Evolutionary conservation across 1,139 yeast genomes (phyloP).

Genomic region (Pneumocystis canis): DNA sequence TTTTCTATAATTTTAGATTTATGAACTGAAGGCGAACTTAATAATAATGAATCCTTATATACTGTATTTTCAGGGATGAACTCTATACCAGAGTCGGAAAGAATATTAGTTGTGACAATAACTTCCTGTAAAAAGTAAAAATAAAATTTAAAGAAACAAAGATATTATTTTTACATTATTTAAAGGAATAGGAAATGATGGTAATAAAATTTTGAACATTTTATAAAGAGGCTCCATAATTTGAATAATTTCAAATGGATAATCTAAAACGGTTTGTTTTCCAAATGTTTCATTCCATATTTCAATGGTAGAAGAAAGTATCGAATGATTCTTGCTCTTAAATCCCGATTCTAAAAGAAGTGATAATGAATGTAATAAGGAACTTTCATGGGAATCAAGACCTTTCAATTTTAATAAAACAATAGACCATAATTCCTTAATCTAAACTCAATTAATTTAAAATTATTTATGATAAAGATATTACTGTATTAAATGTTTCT

Average conservation of each 20-base stretch:
- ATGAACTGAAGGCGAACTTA: slow-evolving; percentile 1
- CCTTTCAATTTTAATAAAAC: background rate
- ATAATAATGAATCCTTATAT: background rate
- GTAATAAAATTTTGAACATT: background rate
- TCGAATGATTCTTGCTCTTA: background rate
- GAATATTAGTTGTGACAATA: background rate
- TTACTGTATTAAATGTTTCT: background rate
- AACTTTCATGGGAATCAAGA: background rate
- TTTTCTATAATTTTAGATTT: slow-evolving; percentile 5
- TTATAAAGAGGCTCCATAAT: background rate
- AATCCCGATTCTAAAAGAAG: background rate
- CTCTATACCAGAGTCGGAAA: background rate
- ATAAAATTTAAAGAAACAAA: background rate
- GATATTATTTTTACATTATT: background rate
- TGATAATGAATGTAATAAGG: background rate
- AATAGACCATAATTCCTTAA: background rate
- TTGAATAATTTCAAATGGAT: slow-evolving; percentile 2
- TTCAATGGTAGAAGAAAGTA: background rate
- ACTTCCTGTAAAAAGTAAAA: background rate
- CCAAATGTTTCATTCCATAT: slow-evolving; percentile 6
- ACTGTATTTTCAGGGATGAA: background rate
- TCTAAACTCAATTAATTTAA: background rate
- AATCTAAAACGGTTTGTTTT: background rate
- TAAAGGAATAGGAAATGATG: background rate
- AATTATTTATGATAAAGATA: background rate